Base-by-base conservation (phyloP, 140 eudicot genomes). In the Ambrosia hybrid region DNA sequence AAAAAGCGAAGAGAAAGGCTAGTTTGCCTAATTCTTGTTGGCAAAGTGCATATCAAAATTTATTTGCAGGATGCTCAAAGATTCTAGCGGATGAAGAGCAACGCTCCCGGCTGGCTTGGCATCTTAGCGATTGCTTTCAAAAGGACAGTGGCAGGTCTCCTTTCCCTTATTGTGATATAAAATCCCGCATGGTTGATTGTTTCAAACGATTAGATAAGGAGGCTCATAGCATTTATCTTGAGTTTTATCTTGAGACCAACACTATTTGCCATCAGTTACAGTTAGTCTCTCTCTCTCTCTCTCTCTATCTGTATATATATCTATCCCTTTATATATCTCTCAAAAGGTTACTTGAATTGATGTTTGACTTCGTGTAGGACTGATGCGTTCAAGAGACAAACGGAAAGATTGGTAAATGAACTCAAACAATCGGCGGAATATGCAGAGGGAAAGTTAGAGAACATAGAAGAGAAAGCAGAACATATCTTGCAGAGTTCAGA, bases 211-310 rank as follows among this genome's bases (percentile, higher is more conserved):
- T 92, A 75, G 88, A 85, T 41, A 62, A 63, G 3, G 79, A 80
- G 71, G 87, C 77, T 9, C 89, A 75, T 71, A 73, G 72, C 11
- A 73, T 85, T 51, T 92, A 75, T 81, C 91, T 87, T 1, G 92
- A 85, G 78, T 92, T 87, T 53, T 87, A 85, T 84, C 84, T 92
- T 3, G 87, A 92, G 71, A 85, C 92, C 62, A 92, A 85, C 67
- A 62, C 92, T 64, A 74, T 89, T 38, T 92, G 98, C 69, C 96
- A 89, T 76, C 96, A 92, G 37, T 77, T 92, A 75, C 96, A 92
- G 98, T 92, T 60, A 79, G 90, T 68, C 38, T 73, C 56, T 49
- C 14, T 41, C 48, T 41, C 48, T 41, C 48, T 43, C 48, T 5
- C 46, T 41, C 46, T n/a, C n/a, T n/a, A n/a, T n/a, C n/a, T 43